Conservation (phyloP, 2,329 filamentous ascomycete genomes). For the Grosmannia clavigera region DNA sequence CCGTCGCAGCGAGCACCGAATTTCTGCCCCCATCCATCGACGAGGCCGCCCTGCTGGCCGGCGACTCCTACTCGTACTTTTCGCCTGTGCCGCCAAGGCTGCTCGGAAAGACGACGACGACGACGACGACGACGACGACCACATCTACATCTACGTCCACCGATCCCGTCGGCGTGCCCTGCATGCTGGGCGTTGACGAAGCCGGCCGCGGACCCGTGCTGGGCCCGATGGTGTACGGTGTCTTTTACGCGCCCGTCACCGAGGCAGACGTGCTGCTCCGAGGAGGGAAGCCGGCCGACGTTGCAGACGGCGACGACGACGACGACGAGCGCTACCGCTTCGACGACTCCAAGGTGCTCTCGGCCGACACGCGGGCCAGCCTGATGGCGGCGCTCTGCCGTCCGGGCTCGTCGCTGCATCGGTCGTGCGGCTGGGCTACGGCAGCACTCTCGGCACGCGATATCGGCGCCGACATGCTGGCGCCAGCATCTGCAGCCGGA, state of each 20-base stretch:
- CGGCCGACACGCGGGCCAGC: slow-evolving; percentile 59
- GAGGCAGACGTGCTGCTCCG: slow-evolving; percentile 63
- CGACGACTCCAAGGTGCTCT: slow-evolving; percentile 90
- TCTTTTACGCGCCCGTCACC: slow-evolving; percentile 63
- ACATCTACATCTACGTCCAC: neutral
- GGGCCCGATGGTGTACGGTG: slow-evolving; percentile 62
- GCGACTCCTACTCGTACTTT: slow-evolving; percentile 60
- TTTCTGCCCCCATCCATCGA: slow-evolving; percentile 63
- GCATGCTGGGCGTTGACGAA: slow-evolving; percentile 83
- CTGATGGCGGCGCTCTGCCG: slow-evolving; percentile 64
- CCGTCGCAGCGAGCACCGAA: slow-evolving; percentile 13
- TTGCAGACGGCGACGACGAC: neutral
- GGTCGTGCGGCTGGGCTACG: slow-evolving; percentile 69
- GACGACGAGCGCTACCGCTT: slow-evolving; percentile 59
- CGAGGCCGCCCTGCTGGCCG: slow-evolving; percentile 40
- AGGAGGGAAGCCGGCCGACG: slow-evolving; percentile 4
- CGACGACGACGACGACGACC: too few relatives aligned
- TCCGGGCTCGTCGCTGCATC: slow-evolving; percentile 30
- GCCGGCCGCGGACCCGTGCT: slow-evolving; percentile 90
- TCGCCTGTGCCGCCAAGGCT: slow-evolving; percentile 55
- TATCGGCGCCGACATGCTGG: slow-evolving; percentile 69
- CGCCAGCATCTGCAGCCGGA: slow-evolving; percentile 36
- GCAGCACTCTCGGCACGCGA: slow-evolving; percentile 70
- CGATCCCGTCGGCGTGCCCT: slow-evolving; percentile 34
- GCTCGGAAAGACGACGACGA: neutral